phyloP scores from a whole-genome alignment of 2,329 filamentous ascomycete genomes.

The Penicillium fuscoglaucum region DNA sequence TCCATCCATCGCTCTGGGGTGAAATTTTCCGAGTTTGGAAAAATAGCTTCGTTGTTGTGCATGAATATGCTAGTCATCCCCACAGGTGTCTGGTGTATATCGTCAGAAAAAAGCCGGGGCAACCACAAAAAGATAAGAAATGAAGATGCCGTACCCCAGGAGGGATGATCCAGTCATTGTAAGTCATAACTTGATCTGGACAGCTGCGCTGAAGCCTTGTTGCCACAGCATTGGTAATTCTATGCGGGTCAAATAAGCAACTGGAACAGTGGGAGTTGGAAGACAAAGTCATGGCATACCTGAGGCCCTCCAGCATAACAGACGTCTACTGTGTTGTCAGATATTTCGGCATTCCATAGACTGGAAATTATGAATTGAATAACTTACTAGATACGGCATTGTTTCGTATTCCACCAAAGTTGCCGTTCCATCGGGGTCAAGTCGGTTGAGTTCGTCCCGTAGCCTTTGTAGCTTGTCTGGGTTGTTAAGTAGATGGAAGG shows the following conservation, averaged over 20 bases:
- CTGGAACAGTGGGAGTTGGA: not conserved
- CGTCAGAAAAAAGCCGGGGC: not conserved
- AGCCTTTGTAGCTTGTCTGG: slow-evolving; percentile 27
- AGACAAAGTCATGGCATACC: slow-evolving; percentile 17
- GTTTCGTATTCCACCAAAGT: slow-evolving; percentile 30
- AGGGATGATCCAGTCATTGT: slow-evolving; percentile 36
- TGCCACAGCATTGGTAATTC: slow-evolving; percentile 27
- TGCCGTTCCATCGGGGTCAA: slow-evolving; percentile 25
- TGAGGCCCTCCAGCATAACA: slow-evolving; percentile 32
- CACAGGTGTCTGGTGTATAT: slow-evolving; percentile 32
- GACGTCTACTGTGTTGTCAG: slow-evolving; percentile 21
- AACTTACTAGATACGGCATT: slow-evolving; percentile 31
- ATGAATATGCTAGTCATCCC: slow-evolving; percentile 41
- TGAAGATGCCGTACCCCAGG: slow-evolving; percentile 26
- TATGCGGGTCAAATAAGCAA: not conserved
- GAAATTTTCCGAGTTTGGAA: slow-evolving; percentile 39
- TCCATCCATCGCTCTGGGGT: slow-evolving; percentile 42
- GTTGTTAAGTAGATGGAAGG: slow-evolving; percentile 34
- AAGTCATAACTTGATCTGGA: slow-evolving; percentile 29
- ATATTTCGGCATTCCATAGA: not conserved
- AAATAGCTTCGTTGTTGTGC: slow-evolving; percentile 39
- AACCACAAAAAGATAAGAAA: not conserved
- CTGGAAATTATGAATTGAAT: too few relatives aligned
- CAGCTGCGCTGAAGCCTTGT: slow-evolving; percentile 34
- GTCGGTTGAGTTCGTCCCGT: slow-evolving; percentile 29